A percentile compares a stretch with the other conserved stretches of the same genome.
phyloP scores from a whole-genome alignment of 2,329 filamentous ascomycete genomes.

The Diaporthe citriasiana region DNA sequence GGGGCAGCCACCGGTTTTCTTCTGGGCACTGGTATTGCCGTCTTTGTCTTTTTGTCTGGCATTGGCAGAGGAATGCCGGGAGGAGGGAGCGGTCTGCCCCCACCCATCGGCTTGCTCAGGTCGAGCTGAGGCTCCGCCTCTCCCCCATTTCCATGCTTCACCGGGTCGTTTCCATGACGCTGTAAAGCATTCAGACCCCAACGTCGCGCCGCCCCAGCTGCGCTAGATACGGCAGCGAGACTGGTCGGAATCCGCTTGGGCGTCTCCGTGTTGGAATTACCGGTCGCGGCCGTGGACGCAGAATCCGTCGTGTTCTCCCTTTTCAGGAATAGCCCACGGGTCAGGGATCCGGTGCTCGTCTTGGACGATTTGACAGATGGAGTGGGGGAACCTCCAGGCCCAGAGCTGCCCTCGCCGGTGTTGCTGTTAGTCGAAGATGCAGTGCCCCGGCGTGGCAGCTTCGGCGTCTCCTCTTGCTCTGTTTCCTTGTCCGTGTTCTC shows the following conservation, averaged over 20 bases:
- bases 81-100: slow-evolving; percentile 85
- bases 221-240: slow-evolving; percentile 68
- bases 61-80: slow-evolving; percentile 83
- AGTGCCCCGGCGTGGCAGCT: slow-evolving; percentile 54
- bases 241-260: slow-evolving; percentile 60
- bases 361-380: slow-evolving; percentile 55
- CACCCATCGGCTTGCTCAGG: slow-evolving; percentile 80
- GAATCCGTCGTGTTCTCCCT: slow-evolving; percentile 56
- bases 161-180: slow-evolving; percentile 59
- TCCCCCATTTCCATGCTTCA: slow-evolving; percentile 46
- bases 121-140: slow-evolving; percentile 54
- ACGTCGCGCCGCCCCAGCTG: slow-evolving; percentile 68
- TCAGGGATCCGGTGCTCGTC: slow-evolving; percentile 56
- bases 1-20: slow-evolving; percentile 73
- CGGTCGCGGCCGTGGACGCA: slow-evolving; percentile 54
- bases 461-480: slow-evolving; percentile 48
- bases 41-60: slow-evolving; percentile 72
- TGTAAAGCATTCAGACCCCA: slow-evolving; percentile 73
- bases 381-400: slow-evolving; percentile 50
- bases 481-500: slow-evolving; percentile 59
- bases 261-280: slow-evolving; percentile 47
- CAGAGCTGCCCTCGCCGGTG: slow-evolving; percentile 46
- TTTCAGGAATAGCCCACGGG: slow-evolving; percentile 57
- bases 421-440: slow-evolving; percentile 53
- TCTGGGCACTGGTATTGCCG: slow-evolving; percentile 70